phyloP scores from a whole-genome alignment of 1,284 basidiomycete genomes.

The Volvariella surrecta region DNA sequence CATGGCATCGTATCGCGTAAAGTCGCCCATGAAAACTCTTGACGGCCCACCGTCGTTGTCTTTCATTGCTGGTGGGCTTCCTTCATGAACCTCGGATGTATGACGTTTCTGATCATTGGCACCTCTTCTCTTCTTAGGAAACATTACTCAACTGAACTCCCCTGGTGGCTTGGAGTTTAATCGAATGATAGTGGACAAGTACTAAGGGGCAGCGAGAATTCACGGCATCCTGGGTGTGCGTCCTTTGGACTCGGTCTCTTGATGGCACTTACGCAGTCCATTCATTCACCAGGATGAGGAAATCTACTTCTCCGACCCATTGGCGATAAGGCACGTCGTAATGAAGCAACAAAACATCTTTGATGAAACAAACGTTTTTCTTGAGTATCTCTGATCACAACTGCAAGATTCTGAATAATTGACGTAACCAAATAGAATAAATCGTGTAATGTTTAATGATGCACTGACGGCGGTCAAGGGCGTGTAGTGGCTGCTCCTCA shows the following conservation, averaged over 20 bases:
- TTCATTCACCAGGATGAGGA: neutral
- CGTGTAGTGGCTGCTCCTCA: neutral
- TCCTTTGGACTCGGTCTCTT: neutral
- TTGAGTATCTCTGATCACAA: too few species aligned
- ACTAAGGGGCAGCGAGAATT: neutral
- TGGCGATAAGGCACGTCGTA: neutral
- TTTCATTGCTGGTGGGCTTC: too few species aligned
- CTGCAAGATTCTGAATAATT: too few species aligned
- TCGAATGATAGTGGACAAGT: neutral
- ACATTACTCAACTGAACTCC: neutral
- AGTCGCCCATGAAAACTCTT: too few species aligned
- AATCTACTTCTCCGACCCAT: slow-evolving; percentile 2
- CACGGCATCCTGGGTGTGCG: neutral
- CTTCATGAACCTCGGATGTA: too few species aligned
- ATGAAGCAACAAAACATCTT: neutral
- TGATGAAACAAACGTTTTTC: neutral
- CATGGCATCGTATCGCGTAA: too few species aligned
- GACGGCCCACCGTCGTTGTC: too few species aligned
- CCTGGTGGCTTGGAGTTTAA: neutral
- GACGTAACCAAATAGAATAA: neutral
- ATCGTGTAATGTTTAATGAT: slow-evolving; percentile 1
- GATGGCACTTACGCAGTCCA: too few species aligned
- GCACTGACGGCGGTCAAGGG: slow-evolving; percentile 1
- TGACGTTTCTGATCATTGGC: too few species aligned
- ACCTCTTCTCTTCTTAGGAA: slow-evolving; percentile 1